Evolutionary conservation across 805 yeast species (phyloP).

Genomic region (Kregervanrija pseudodelftensis): DNA sequence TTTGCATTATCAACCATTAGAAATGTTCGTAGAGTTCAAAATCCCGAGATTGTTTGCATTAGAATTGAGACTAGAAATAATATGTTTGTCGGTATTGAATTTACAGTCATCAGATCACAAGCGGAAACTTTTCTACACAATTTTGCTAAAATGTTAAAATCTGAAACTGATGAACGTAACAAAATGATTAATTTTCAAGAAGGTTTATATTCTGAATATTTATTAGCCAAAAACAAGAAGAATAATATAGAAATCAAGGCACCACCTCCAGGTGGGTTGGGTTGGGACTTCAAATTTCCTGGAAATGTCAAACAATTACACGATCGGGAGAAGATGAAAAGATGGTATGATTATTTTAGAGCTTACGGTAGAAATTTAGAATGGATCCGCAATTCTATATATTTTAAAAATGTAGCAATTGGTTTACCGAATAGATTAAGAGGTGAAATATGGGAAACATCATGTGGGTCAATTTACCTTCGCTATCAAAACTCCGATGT

Average conservation of each 20-base stretch:
- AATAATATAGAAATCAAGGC: conserved; percentile 35
- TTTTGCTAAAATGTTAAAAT: conserved; percentile 51
- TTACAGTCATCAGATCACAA: conserved; percentile 71
- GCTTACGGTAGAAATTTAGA: conserved; percentile 82
- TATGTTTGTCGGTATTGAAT: conserved; percentile 54
- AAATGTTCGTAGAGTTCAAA: conserved; percentile 80
- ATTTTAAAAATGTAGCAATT: conserved; percentile 76
- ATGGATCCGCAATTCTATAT: conserved; percentile 63
- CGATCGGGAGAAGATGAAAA: conserved; percentile 78
- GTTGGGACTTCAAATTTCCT: conserved; percentile 78
- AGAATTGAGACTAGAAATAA: conserved; percentile 64
- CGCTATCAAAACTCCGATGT: conserved; percentile 56
- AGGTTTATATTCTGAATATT: conserved; percentile 79
- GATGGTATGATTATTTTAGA: conserved; percentile 89
- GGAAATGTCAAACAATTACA: conserved; percentile 74
- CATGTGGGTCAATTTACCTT: conserved; percentile 76
- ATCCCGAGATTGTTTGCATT: conserved; percentile 71
- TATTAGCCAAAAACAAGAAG: conserved; percentile 52
- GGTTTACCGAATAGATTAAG: conserved; percentile 92
- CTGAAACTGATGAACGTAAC: conserved; percentile 52
- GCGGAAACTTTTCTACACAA: conserved; percentile 74
- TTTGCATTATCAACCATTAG: conserved; percentile 72
- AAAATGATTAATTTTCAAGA: conserved; percentile 57
- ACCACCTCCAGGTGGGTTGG: conserved; percentile 81
- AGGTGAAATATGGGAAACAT: conserved; percentile 94